Evolutionary conservation across 176 grass and related monocot species (phyloP).

Genomic region (Secale cereale): DNA sequence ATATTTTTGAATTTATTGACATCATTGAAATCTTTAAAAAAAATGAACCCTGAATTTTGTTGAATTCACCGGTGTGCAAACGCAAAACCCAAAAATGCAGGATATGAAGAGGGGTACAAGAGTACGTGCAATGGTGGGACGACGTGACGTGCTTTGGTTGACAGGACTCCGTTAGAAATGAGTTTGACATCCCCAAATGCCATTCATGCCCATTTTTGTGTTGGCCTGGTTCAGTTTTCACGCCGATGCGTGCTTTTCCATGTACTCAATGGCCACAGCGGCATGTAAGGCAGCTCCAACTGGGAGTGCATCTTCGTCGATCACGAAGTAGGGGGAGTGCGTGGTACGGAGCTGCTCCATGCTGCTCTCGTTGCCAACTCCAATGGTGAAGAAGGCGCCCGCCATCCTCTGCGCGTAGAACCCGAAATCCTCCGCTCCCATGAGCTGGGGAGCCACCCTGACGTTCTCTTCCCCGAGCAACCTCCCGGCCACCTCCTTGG

Average conservation of each 20-base stretch:
- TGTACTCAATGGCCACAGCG: conserved; percentile 52
- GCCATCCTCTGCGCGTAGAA: conserved; percentile 63
- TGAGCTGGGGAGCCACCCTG: not conserved
- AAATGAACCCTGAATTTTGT: too few relatives aligned
- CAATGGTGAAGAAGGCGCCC: conserved; percentile 47
- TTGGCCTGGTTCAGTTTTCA: not conserved
- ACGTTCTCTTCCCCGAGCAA: conserved; percentile 48
- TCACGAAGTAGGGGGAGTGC: conserved; percentile 65
- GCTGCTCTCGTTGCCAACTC: conserved; percentile 29
- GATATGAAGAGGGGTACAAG: too few relatives aligned
- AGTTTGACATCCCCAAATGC: not conserved
- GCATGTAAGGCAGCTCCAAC: conserved; percentile 66
- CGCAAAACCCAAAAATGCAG: too few relatives aligned
- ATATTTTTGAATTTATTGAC: too few relatives aligned
- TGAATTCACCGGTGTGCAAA: too few relatives aligned
- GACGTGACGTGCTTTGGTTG: too few relatives aligned
- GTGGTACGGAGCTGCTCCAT: conserved; percentile 9
- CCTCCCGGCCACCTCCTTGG: conserved; percentile 30
- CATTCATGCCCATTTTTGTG: not conserved
- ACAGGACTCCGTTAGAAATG: too few relatives aligned
- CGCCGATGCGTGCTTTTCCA: conserved; percentile 18
- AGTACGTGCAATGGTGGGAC: too few relatives aligned
- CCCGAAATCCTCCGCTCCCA: conserved; percentile 61
- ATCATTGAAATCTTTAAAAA: too few relatives aligned
- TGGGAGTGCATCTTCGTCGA: conserved; percentile 52